phyloP scores from a whole-genome alignment of 345 rosid genomes.

The Cardamine occulta region DNA sequence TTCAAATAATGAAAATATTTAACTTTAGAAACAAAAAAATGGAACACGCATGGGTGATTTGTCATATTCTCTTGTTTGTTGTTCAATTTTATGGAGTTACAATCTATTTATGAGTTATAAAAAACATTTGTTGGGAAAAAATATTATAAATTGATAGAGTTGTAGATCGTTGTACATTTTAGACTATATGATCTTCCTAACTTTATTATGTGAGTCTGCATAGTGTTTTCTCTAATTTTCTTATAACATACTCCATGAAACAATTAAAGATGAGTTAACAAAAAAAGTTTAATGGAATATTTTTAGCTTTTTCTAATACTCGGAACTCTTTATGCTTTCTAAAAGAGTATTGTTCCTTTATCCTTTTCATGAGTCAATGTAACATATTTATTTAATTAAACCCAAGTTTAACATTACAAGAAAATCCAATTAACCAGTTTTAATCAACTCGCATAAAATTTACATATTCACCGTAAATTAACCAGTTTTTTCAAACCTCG shows the following conservation, averaged over 20 bases:
- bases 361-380: constrained; percentile 17
- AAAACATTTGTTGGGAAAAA: background rate
- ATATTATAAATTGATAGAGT: constrained; percentile 17
- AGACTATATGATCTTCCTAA: background rate
- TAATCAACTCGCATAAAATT: no score
- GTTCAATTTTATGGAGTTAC: constrained; percentile 27
- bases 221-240: background rate
- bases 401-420: background rate
- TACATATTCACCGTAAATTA: no score
- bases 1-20: constrained; percentile 5
- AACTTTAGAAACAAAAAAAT: constrained; percentile 29
- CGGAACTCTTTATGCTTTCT: constrained; percentile 13
- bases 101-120: background rate
- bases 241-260: constrained; percentile 16
- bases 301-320: background rate
- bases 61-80: constrained; percentile 33
- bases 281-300: background rate
- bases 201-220: background rate
- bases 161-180: constrained; percentile 20
- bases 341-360: constrained; percentile 10
- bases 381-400: background rate
- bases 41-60: constrained; percentile 31
- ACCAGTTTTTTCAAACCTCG: no score
- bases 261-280: background rate
- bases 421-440: no score